Percentiles rank a stretch among this genome's conserved stretches.
phyloP scores from a whole-genome alignment of 129 eudicot genomes.

The Escallonia herrerae region DNA sequence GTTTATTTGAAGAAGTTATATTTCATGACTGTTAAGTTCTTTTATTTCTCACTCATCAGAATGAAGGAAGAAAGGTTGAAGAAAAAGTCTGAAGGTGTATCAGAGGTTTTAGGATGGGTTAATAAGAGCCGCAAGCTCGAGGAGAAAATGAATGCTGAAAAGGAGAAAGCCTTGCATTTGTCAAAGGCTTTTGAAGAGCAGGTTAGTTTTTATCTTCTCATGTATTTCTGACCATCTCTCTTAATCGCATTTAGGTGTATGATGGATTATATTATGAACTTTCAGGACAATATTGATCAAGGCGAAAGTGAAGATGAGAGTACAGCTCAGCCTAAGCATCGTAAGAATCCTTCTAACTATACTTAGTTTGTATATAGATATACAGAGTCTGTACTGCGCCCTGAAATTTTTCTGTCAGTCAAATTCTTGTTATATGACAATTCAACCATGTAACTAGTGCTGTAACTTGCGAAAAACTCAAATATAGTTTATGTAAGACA shows the following conservation, averaged over 20 bases:
- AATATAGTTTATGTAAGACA: too few species aligned
- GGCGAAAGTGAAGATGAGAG: slow-evolving; percentile 62
- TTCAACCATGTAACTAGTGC: too few species aligned
- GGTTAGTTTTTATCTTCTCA: slow-evolving; percentile 35
- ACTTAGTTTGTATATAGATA: background rate
- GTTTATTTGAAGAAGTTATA: too few species aligned
- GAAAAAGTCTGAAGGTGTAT: slow-evolving; percentile 58
- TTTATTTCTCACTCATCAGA: slow-evolving; percentile 25
- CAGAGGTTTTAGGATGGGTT: slow-evolving; percentile 84
- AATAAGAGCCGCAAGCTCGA: slow-evolving; percentile 75
- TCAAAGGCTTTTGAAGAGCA: slow-evolving; percentile 89
- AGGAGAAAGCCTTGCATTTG: slow-evolving; percentile 70
- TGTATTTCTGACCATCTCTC: background rate
- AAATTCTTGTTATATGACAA: too few species aligned
- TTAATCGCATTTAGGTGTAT: background rate
- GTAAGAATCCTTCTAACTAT: slow-evolving; percentile 25
- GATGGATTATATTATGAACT: slow-evolving; percentile 1
- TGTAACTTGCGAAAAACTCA: too few species aligned
- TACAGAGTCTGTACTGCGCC: too few species aligned
- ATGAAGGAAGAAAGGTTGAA: slow-evolving; percentile 86
- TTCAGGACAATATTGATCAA: slow-evolving; percentile 71
- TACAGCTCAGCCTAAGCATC: slow-evolving; percentile 33
- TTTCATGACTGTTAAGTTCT: background rate
- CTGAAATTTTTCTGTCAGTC: too few species aligned
- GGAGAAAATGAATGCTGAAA: slow-evolving; percentile 64